Evolutionary conservation across 1,284 basidiomycete species (phyloP).

Genomic region (Neonothopanus nambi): DNA sequence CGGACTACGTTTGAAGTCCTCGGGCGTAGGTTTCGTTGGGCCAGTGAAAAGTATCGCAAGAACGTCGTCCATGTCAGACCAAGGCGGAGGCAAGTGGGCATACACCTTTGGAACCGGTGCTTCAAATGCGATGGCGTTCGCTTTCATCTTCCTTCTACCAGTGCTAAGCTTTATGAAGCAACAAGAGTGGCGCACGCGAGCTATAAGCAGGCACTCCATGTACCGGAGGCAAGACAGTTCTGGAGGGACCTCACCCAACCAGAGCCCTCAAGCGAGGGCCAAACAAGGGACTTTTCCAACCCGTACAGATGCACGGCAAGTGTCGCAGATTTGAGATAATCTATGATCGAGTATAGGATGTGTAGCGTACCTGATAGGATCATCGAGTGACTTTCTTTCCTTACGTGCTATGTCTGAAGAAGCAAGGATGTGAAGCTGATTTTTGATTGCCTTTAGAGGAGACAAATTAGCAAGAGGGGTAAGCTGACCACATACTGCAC

Average conservation of each 20-base stretch:
- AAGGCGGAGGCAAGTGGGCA: slow-evolving; percentile 18
- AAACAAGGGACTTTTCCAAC: slow-evolving; percentile 25
- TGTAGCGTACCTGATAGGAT: too few species aligned
- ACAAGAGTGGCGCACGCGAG: background rate
- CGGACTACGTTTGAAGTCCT: slow-evolving; percentile 26
- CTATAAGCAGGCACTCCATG: slow-evolving; percentile 26
- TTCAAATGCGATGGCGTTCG: slow-evolving; percentile 25
- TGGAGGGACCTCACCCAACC: slow-evolving; percentile 37
- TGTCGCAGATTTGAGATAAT: slow-evolving; percentile 14
- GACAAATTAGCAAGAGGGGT: too few species aligned
- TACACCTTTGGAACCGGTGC: slow-evolving; percentile 21
- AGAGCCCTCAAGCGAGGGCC: slow-evolving; percentile 36
- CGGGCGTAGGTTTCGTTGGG: slow-evolving; percentile 6
- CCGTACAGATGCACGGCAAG: slow-evolving; percentile 17
- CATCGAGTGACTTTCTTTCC: too few species aligned
- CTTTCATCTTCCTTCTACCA: slow-evolving; percentile 22
- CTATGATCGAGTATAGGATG: too few species aligned
- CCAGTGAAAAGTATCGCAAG: slow-evolving; percentile 10
- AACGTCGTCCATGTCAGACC: slow-evolving; percentile 5
- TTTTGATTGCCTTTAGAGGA: too few species aligned
- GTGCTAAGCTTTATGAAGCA: slow-evolving; percentile 8
- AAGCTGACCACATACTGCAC: too few species aligned
- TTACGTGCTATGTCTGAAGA: too few species aligned
- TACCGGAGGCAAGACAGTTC: slow-evolving; percentile 24
- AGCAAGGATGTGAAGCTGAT: too few species aligned